Percentiles rank a stretch among this genome's conserved stretches.
phyloP scores from a whole-genome alignment of 2,329 filamentous ascomycete species.

The Domatiomyces catenatus region DNA sequence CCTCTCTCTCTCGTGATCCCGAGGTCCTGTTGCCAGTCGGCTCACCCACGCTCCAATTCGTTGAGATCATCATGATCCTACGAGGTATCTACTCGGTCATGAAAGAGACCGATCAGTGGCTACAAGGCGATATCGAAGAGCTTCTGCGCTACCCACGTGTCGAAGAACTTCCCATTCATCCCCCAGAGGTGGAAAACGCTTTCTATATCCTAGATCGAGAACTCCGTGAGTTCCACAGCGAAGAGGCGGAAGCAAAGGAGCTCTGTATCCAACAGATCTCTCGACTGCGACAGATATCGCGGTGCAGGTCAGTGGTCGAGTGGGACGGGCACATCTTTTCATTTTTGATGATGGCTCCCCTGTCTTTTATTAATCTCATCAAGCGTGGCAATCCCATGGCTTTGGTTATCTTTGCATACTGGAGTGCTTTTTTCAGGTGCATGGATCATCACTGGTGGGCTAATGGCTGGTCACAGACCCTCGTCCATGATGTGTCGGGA shows the following conservation, averaged over 20 bases:
- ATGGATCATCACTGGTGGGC: constrained; percentile 19
- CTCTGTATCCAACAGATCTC: constrained; percentile 11
- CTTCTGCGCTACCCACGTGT: constrained; percentile 11
- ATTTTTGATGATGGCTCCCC: constrained; percentile 13
- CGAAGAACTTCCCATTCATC: constrained; percentile 12
- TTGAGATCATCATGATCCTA: constrained; percentile 15
- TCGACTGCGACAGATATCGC: constrained; percentile 9
- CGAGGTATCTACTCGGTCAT: constrained; percentile 16
- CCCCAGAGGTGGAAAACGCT: constrained; percentile 11
- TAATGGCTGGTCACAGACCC: constrained; percentile 15
- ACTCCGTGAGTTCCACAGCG: neutral
- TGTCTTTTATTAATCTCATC: constrained; percentile 13
- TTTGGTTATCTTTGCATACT: constrained; percentile 15
- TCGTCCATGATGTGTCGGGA: constrained; percentile 14
- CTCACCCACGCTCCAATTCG: constrained; percentile 12
- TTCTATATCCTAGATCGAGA: constrained; percentile 8
- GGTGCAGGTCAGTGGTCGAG: constrained; percentile 15
- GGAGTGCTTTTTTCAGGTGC: constrained; percentile 15
- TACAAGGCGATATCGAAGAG: constrained; percentile 15
- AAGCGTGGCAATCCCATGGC: constrained; percentile 13
- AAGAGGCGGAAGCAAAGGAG: constrained; percentile 1
- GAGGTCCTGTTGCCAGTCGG: constrained; percentile 8
- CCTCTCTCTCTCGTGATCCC: constrained; percentile 6
- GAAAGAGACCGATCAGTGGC: constrained; percentile 14
- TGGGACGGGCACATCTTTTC: constrained; percentile 17